Evolutionary conservation across 2,329 filamentous ascomycete genomes (phyloP), one percentile per base, ranked within the genome.

Genomic region (Monilinia fructigena): DNA sequence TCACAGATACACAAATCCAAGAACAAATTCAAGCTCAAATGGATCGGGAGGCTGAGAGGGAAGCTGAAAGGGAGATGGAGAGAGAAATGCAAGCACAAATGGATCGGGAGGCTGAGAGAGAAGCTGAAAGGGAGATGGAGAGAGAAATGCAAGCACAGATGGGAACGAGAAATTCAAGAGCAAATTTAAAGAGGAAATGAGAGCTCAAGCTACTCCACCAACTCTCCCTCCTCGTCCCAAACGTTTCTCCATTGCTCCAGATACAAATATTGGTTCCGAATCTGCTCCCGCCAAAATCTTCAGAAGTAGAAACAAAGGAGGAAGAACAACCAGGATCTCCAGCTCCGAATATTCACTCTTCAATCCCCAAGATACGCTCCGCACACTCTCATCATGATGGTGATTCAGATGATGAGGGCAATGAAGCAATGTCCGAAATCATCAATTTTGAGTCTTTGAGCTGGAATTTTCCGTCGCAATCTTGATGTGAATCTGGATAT

Each of bases 1-100:
- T 60, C 45, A 50, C 58, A 7, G 58, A 60, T 50, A 28, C 58
- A 10, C 58, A 60, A 20, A 23, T 60, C 28, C 58, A 60, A n/a
- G 45, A 45, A 14, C 58, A 60, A 14, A 60, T 60, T 1, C 45
- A 60, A 6, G 45, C 28, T 31, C 58, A 60, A 31, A 60, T 60
- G 58, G 23, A 23, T 23, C 23, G 23, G 23, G 23, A 23, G 23
- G 23, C 23, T 23, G 23, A 23, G 23, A 42, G 28, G 12, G 42
- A 60, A 2, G 10, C 47, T 42, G 42, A 59, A 12, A 40, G 40
- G 16, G 42, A 60, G 35, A 50, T 48, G 56, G 48, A 52, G 12
- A 26, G 23, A 26, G 48, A 52, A 11, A 14, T 52, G 8, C 48
- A 52, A 18, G 23, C n/a, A 4, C 48, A 52, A 16, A 26, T 52